Evolutionary conservation across 2,329 filamentous ascomycete genomes (phyloP), one percentile per base, ranked within the genome.

Genomic region (Ceratocystis ficicola): DNA sequence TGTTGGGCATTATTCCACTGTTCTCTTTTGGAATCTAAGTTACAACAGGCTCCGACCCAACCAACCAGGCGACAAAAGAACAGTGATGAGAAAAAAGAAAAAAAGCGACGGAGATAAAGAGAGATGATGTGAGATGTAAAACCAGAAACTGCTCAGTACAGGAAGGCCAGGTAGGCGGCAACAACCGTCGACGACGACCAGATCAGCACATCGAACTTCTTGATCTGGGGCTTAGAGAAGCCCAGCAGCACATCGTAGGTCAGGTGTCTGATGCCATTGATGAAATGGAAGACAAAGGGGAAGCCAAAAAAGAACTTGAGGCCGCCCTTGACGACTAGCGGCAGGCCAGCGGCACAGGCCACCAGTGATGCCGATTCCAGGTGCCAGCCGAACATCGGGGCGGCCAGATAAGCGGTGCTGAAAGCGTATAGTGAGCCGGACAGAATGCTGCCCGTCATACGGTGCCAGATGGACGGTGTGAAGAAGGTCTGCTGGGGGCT

Each of bases 401-500:
- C 86, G 70, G 83, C 83, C 68, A 96, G 86, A 81, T 96, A 96
- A 65, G 87, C 84, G 70, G 85, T 76, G 69, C 88, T 86, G 80
- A 90, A 96, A 74, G 84, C 76, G 82, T 96, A 96, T 69, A 95
- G 81, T 62, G 80, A 77, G 69, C 87, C 89, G 68, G 86, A 86
- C 70, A 95, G 81, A 68, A 81, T 76, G 73, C 81, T 77, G 72
- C 90, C 92, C n/a, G 90, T 93, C 78, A 96, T 85, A 73, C 92
- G 90, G 79, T 91, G 89, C 77, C 89, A 81, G 70, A 82, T 81
- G 67, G 80, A 85, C 71, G 85, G 86, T 71, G 82, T 81, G 76
- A 89, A 86, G 87, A 86, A 96, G 71, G 90, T 94, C 78, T 96
- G 88, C 76, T 90, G 85, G 68, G 87, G 83, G 75, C 85, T 83